A percentile compares a stretch with the other conserved stretches of the same genome.
Evolutionary conservation across 148 eudicot species (phyloP).

Genomic region (Nepenthes gracilis): DNA sequence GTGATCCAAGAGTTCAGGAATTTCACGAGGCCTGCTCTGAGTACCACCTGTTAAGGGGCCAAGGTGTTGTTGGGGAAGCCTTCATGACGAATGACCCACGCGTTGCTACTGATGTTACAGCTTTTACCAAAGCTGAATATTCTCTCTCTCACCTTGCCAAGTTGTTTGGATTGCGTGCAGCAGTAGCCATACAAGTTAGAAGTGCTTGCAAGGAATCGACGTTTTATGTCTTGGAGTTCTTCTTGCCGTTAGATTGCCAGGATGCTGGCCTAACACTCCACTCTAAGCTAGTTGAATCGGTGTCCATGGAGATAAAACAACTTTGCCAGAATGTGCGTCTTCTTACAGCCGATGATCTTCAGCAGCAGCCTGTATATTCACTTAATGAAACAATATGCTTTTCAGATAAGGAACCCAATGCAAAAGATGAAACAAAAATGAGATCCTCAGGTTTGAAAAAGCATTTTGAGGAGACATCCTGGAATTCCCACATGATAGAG

Average conservation of each 20-base stretch:
- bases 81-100: constrained; percentile 57
- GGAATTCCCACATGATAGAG: constrained; percentile 37
- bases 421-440: constrained; percentile 5
- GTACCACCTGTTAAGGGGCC: constrained; percentile 51
- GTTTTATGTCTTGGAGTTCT: constrained; percentile 70
- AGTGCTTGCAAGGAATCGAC: constrained; percentile 24
- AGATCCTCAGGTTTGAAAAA: constrained; percentile 10
- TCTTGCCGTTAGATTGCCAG: constrained; percentile 46
- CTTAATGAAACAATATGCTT: constrained; percentile 9
- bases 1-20: constrained; percentile 37
- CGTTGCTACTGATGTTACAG: constrained; percentile 51
- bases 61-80: constrained; percentile 70
- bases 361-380: constrained; percentile 17
- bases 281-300: constrained; percentile 28
- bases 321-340: constrained; percentile 39
- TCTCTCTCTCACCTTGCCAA: constrained; percentile 73
- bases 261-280: constrained; percentile 27
- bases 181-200: constrained; percentile 53
- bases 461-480: constrained; percentile 22
- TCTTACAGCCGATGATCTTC: constrained; percentile 28
- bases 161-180: constrained; percentile 45
- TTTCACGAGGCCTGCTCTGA: constrained; percentile 77
- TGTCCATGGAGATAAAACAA: constrained; percentile 35
- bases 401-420: constrained; percentile 3
- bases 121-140: constrained; percentile 57